Percentiles rank a stretch among this genome's conserved stretches.
Evolutionary conservation across 805 yeast species (phyloP).

Genomic region (Huiozyma naganishii): DNA sequence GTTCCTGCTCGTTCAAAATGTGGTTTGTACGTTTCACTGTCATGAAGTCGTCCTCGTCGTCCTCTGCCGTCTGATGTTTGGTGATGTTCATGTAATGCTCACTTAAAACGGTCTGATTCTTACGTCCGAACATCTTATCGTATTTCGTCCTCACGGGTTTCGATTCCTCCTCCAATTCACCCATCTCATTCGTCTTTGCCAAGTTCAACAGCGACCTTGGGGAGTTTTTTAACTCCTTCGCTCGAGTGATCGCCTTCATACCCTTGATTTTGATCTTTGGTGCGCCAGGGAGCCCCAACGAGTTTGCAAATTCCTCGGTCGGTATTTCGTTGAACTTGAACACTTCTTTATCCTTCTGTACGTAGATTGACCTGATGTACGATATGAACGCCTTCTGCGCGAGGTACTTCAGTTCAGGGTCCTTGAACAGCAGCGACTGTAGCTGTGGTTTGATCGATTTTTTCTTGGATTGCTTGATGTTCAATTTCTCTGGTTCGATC

Average conservation of each 20-base stretch:
- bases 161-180: conserved; percentile 35
- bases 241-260: conserved; percentile 30
- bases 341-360: conserved; percentile 80
- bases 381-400: conserved; percentile 95
- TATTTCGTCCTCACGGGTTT: conserved; percentile 65
- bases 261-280: conserved; percentile 77
- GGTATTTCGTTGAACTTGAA: conserved; percentile 72
- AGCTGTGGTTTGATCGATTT: conserved; percentile 71
- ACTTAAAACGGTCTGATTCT: conserved; percentile 83
- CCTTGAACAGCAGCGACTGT: conserved; percentile 83
- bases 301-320: conserved; percentile 71
- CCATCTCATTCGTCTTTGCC: conserved; percentile 51
- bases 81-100: conserved; percentile 78
- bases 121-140: conserved; percentile 91
- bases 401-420: conserved; percentile 81
- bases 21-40: conserved; percentile 71
- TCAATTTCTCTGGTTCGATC: conserved; percentile 62
- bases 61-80: conserved; percentile 35
- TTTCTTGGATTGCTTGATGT: conserved; percentile 59
- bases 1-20: conserved; percentile 49
- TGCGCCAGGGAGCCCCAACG: conserved; percentile 91
- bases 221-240: conserved; percentile 69
- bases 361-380: conserved; percentile 70
- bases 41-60: conserved; percentile 63
- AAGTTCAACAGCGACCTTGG: conserved; percentile 59